phyloP scores from a whole-genome alignment of 2,329 filamentous ascomycete genomes.

The Westerdykella ornata region DNA sequence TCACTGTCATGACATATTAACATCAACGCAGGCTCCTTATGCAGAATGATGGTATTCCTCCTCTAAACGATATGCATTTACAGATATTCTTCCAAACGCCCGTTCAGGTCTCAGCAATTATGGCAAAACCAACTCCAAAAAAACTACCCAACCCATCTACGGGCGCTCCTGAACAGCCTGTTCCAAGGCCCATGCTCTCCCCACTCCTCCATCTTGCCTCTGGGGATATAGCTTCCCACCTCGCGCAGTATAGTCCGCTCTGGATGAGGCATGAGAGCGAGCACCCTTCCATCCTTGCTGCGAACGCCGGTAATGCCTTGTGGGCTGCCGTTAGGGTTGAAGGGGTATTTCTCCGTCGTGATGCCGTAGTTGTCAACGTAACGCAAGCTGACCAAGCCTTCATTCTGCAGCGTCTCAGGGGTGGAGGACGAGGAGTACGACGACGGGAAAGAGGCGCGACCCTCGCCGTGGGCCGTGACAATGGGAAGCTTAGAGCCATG shows the following conservation, averaged over 20 bases:
- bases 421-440: conserved; percentile 38
- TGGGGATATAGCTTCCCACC: conserved; percentile 67
- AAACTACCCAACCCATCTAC: conserved; percentile 70
- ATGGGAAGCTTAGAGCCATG: conserved; percentile 73
- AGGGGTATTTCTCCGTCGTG: conserved; percentile 76
- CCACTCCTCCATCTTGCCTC: conserved; percentile 57
- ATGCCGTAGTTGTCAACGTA: conserved; percentile 78
- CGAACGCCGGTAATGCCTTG: conserved; percentile 73
- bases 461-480: conserved; percentile 85
- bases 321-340: conserved; percentile 82
- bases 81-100: no score
- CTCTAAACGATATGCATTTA: no score
- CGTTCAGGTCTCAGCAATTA: background rate
- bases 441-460: conserved; percentile 56
- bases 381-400: conserved; percentile 67
- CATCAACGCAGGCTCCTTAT: no score
- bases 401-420: conserved; percentile 50
- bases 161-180: conserved; percentile 78
- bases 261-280: conserved; percentile 91
- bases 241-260: conserved; percentile 81
- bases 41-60: no score
- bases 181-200: conserved; percentile 81
- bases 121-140: background rate
- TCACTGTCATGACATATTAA: no score
- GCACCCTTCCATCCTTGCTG: conserved; percentile 68